Conservation (phyloP, 768 basidiomycete species). For the Erythrobasidium yunnanense region DNA sequence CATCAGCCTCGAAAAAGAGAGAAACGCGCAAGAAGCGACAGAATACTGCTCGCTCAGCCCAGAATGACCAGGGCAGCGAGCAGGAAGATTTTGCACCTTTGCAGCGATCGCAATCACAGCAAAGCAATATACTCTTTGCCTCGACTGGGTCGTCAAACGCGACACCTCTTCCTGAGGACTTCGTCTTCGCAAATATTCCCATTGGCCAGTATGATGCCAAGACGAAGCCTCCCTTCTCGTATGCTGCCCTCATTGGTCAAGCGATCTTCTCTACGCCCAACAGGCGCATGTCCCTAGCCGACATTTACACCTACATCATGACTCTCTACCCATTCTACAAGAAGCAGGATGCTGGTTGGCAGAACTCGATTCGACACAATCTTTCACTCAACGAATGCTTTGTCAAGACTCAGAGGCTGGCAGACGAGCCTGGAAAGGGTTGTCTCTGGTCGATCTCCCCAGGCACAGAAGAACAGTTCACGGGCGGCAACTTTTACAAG, state of each 20-base stretch:
- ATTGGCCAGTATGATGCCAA: conserved; percentile 35
- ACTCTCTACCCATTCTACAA: conserved; percentile 88
- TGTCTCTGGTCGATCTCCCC: conserved; percentile 81
- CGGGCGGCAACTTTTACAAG: conserved; percentile 43
- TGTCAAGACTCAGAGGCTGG: conserved; percentile 58
- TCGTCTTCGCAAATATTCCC: conserved; percentile 7
- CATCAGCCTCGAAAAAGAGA: too few relatives aligned
- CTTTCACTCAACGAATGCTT: conserved; percentile 84
- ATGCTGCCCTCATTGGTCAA: conserved; percentile 91
- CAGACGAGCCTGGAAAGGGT: conserved; percentile 56
- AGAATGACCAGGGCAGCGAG: too few relatives aligned
- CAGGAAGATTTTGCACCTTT: too few relatives aligned
- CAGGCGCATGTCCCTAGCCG: conserved; percentile 77
- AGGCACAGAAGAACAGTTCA: conserved; percentile 70
- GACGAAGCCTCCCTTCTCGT: conserved; percentile 73
- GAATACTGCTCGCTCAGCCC: too few relatives aligned
- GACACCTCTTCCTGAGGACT: background rate
- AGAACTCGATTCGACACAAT: conserved; percentile 94
- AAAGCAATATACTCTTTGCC: too few relatives aligned
- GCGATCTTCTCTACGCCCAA: conserved; percentile 75
- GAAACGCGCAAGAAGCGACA: too few relatives aligned
- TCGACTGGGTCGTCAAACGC: background rate
- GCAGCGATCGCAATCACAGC: too few relatives aligned
- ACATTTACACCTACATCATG: conserved; percentile 93
- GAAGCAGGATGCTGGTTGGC: conserved; percentile 87